These are phyloP conservation scores for Trichocomaceae sp. DNA, from an alignment of 2,329 filamentous ascomycete species.

Conservation along the genomic window DNA sequence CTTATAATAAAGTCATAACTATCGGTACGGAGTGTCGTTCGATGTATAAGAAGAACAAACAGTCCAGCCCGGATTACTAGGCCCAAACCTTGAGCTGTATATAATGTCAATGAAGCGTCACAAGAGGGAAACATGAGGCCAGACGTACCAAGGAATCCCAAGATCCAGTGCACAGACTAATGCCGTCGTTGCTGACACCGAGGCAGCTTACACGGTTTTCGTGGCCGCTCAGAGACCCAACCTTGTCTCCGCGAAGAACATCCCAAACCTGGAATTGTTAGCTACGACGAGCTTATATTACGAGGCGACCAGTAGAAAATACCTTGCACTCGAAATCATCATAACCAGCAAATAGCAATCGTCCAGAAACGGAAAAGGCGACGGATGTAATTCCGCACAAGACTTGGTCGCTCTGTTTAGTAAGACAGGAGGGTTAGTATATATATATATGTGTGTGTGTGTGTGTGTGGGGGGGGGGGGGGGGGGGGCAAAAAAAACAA, in stretches of 20 bases:
- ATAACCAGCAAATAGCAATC: conserved; percentile 92
- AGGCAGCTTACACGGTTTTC: conserved; percentile 98
- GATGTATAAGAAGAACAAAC: conserved; percentile 28
- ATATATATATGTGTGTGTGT: background rate
- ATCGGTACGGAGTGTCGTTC: conserved; percentile 27
- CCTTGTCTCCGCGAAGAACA: conserved; percentile 90
- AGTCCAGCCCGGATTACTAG: conserved; percentile 51
- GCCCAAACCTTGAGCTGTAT: conserved; percentile 79
- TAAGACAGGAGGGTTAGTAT: background rate
- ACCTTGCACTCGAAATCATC: conserved; percentile 99
- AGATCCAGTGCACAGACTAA: conserved; percentile 97
- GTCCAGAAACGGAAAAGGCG: conserved; percentile 92
- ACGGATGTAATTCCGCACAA: conserved; percentile 97
- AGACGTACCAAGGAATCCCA: conserved; percentile 94
- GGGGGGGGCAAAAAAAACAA: background rate
- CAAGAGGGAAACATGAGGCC: background rate
- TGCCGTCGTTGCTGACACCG: conserved; percentile 97
- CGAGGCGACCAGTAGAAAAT: conserved; percentile 15
- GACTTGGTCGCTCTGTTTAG: conserved; percentile 79
- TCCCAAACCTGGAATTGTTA: conserved; percentile 75
- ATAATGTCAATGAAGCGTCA: conserved; percentile 10
- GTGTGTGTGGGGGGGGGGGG: too few species aligned
- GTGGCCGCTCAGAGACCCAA: conserved; percentile 92
- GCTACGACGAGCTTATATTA: background rate
- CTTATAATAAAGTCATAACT: conserved; percentile 20